Evolutionary conservation across 164 flowering plant genomes (phyloP).

Genomic region (Berberis thunbergii): DNA sequence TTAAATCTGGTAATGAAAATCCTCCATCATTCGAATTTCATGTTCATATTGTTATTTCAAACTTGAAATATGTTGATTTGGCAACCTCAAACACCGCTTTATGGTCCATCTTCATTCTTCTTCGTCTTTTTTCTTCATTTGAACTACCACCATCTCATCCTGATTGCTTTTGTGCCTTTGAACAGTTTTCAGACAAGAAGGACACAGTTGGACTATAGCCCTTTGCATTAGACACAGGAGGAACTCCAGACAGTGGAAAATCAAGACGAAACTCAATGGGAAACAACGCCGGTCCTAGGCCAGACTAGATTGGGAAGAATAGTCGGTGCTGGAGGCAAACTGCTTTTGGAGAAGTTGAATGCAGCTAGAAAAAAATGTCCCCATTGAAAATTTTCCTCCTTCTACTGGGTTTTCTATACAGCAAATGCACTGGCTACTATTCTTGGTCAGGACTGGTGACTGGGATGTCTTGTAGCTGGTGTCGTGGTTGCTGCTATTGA

Average conservation of each 20-base stretch:
- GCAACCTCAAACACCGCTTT: neutral
- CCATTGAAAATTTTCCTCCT: slow-evolving; percentile 86
- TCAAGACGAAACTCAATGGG: slow-evolving; percentile 34
- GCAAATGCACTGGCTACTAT: slow-evolving; percentile 95
- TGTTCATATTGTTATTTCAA: no score
- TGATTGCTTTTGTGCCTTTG: neutral
- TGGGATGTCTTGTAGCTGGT: slow-evolving; percentile 97
- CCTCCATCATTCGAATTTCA: no score
- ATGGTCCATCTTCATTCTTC: neutral
- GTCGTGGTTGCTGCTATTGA: slow-evolving; percentile 94
- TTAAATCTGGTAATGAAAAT: no score
- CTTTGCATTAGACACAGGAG: slow-evolving; percentile 69
- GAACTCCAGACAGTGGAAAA: slow-evolving; percentile 38
- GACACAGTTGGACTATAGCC: slow-evolving; percentile 34
- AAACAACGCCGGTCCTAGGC: slow-evolving; percentile 41
- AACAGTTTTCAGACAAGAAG: slow-evolving; percentile 32
- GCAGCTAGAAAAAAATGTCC: slow-evolving; percentile 75
- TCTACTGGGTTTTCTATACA: slow-evolving; percentile 83
- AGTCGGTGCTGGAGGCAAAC: slow-evolving; percentile 64
- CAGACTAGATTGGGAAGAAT: slow-evolving; percentile 78
- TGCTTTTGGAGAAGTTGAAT: slow-evolving; percentile 65
- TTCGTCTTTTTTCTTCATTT: neutral
- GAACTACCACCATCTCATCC: neutral
- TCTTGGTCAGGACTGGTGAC: slow-evolving; percentile 91
- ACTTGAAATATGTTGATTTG: neutral